phyloP scores from a whole-genome alignment of 163 green algal species.

The Chlamydomonas reinhardtii region DNA sequence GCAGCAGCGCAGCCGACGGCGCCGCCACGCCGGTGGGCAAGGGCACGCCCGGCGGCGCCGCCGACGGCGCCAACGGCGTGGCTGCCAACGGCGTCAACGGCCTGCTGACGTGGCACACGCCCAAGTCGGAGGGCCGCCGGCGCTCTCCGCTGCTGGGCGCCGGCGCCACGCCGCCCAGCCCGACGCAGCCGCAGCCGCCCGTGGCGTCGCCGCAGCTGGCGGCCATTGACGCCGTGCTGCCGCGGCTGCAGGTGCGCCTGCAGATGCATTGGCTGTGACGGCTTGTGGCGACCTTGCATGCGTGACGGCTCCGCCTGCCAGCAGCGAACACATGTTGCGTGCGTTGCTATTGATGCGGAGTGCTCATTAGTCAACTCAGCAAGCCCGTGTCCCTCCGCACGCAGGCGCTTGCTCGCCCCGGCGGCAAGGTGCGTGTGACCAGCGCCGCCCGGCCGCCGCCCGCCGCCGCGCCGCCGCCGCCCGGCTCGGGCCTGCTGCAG shows the following conservation, averaged over 20 bases:
- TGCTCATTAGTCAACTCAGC: too few species aligned
- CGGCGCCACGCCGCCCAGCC: constrained; percentile 1
- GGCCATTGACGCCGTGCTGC: neutral
- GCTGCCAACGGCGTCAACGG: neutral
- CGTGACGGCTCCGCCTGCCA: too few species aligned
- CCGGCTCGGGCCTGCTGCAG: constrained; percentile 13
- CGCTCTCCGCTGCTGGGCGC: constrained; percentile 26
- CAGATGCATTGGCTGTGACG: too few species aligned
- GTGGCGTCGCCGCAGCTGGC: neutral
- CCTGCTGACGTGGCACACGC: constrained; percentile 29
- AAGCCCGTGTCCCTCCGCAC: too few species aligned
- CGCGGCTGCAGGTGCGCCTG: constrained; percentile 16
- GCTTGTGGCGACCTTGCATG: too few species aligned
- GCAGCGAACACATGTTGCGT: too few species aligned
- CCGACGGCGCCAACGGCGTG: neutral
- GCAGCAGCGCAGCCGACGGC: too few species aligned
- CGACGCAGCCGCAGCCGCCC: neutral
- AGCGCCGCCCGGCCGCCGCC: constrained; percentile 15
- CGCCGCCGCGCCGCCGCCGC: neutral
- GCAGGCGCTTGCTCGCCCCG: constrained; percentile 31
- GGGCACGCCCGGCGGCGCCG: too few species aligned
- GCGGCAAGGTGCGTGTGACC: constrained; percentile 36
- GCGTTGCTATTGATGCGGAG: too few species aligned
- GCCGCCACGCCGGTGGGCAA: neutral
- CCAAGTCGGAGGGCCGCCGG: neutral